Conservation (phyloP, 805 yeast species). For the Yarrowia sp. region DNA sequence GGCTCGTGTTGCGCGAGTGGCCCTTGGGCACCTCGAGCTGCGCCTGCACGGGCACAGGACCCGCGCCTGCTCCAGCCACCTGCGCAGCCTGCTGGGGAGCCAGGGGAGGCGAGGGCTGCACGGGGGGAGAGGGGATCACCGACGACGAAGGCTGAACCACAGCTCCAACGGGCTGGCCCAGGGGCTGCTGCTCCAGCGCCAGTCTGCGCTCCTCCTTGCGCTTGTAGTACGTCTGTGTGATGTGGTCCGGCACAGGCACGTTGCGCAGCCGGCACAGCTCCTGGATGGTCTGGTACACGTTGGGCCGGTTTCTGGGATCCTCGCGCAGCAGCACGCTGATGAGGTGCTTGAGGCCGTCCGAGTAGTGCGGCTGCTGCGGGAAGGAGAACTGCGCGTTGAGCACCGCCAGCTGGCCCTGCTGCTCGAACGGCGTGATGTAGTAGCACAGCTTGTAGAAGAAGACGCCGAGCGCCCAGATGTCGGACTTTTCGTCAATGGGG, state of each 20-base stretch:
- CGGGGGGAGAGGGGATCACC: slow-evolving; percentile 29
- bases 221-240: slow-evolving; percentile 37
- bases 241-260: slow-evolving; percentile 47
- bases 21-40: not conserved
- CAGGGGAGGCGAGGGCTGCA: slow-evolving; percentile 8
- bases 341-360: slow-evolving; percentile 69
- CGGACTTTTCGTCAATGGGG: slow-evolving; percentile 88
- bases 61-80: not conserved
- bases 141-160: slow-evolving; percentile 27
- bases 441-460: slow-evolving; percentile 86
- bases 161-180: not conserved
- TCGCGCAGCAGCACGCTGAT: slow-evolving; percentile 79
- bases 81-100: not conserved
- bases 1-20: slow-evolving; percentile 14
- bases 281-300: slow-evolving; percentile 71
- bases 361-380: slow-evolving; percentile 64
- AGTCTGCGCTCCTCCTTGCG: slow-evolving; percentile 9
- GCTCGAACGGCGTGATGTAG: slow-evolving; percentile 92
- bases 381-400: slow-evolving; percentile 79
- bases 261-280: slow-evolving; percentile 63
- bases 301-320: slow-evolving; percentile 79
- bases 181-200: not conserved
- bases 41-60: slow-evolving; percentile 2
- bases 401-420: slow-evolving; percentile 78
- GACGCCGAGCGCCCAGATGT: slow-evolving; percentile 96